Evolutionary conservation across 2,329 filamentous ascomycete species (phyloP).

Genomic region (Penicillium italicum): DNA sequence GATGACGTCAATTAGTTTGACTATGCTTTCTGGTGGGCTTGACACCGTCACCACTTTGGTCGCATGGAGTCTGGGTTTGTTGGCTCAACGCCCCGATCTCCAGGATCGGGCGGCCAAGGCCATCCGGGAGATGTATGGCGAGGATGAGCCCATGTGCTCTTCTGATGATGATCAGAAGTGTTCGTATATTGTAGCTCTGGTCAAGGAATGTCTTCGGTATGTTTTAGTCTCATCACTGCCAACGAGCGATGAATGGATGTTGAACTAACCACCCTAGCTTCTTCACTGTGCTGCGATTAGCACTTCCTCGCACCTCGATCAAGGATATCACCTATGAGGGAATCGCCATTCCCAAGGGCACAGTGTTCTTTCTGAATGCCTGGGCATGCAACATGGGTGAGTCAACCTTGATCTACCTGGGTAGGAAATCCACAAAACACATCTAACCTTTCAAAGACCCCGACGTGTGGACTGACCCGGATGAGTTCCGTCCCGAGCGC

Average conservation of each 20-base stretch:
- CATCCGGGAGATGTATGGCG: slow-evolving; percentile 54
- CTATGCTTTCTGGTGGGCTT: slow-evolving; percentile 65
- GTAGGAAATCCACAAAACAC: background rate
- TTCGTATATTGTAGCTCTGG: slow-evolving; percentile 60
- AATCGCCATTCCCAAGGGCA: slow-evolving; percentile 58
- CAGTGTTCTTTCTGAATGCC: slow-evolving; percentile 62
- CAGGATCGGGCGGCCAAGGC: slow-evolving; percentile 58
- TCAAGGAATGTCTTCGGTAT: slow-evolving; percentile 58
- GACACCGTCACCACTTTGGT: slow-evolving; percentile 65
- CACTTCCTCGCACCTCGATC: slow-evolving; percentile 59
- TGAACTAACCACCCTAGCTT: slow-evolving; percentile 39
- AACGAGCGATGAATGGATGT: background rate
- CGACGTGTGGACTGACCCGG: slow-evolving; percentile 57
- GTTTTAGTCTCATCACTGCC: background rate
- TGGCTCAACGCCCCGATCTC: slow-evolving; percentile 59
- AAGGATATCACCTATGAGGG: slow-evolving; percentile 58
- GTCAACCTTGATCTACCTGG: slow-evolving; percentile 14
- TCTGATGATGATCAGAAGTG: slow-evolving; percentile 62
- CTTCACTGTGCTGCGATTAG: slow-evolving; percentile 61
- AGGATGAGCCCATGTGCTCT: slow-evolving; percentile 57
- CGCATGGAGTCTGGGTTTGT: slow-evolving; percentile 61
- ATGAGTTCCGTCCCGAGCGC: slow-evolving; percentile 58
- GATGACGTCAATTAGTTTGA: slow-evolving; percentile 62
- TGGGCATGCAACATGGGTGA: slow-evolving; percentile 68
- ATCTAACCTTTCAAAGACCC: slow-evolving; percentile 39